Conservation (phyloP, 495 filamentous ascomycete genomes). For the Penicillium silybi region DNA sequence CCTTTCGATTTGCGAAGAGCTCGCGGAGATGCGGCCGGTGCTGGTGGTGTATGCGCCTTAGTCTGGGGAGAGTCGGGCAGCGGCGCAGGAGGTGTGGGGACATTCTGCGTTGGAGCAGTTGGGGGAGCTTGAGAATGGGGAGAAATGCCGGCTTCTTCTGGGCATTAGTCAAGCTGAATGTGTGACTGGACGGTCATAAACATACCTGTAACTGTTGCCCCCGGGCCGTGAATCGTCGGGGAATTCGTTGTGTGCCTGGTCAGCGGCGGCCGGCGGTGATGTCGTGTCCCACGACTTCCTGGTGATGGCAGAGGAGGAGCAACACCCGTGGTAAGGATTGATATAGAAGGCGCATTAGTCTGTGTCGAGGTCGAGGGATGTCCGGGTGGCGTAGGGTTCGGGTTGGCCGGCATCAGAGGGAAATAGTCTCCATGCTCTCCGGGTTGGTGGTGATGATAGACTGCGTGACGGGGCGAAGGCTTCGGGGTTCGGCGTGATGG, state of each 20-base stretch:
- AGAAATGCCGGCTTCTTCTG: slow-evolving; percentile 25
- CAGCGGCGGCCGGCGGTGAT: slow-evolving; percentile 37
- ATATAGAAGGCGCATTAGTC: slow-evolving; percentile 55
- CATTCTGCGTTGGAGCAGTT: slow-evolving; percentile 18
- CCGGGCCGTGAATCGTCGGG: slow-evolving; percentile 59
- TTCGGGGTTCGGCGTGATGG: slow-evolving; percentile 79
- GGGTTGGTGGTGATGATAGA: slow-evolving; percentile 60
- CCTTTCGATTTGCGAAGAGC: slow-evolving; percentile 44
- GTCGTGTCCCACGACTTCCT: slow-evolving; percentile 53
- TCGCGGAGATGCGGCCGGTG: slow-evolving; percentile 37
- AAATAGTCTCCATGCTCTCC: slow-evolving; percentile 85
- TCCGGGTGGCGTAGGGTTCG: slow-evolving; percentile 34
- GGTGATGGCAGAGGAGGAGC: slow-evolving; percentile 82
- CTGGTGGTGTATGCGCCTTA: slow-evolving; percentile 34
- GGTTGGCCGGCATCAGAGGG: slow-evolving; percentile 67
- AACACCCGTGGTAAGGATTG: slow-evolving; percentile 74
- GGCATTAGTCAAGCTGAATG: slow-evolving; percentile 12
- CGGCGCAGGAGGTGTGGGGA: slow-evolving; percentile 38
- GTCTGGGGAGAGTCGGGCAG: slow-evolving; percentile 35
- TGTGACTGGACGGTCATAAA: background rate
- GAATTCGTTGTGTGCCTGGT: slow-evolving; percentile 76
- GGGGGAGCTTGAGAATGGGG: slow-evolving; percentile 23
- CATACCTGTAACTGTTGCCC: slow-evolving; percentile 27
- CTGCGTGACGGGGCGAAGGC: slow-evolving; percentile 62
- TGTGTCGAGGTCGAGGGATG: slow-evolving; percentile 34